Evolutionary conservation across 2,329 filamentous ascomycete species (phyloP), one percentile per base, ranked within the genome.

Genomic region (Colletotrichum sp.): DNA sequence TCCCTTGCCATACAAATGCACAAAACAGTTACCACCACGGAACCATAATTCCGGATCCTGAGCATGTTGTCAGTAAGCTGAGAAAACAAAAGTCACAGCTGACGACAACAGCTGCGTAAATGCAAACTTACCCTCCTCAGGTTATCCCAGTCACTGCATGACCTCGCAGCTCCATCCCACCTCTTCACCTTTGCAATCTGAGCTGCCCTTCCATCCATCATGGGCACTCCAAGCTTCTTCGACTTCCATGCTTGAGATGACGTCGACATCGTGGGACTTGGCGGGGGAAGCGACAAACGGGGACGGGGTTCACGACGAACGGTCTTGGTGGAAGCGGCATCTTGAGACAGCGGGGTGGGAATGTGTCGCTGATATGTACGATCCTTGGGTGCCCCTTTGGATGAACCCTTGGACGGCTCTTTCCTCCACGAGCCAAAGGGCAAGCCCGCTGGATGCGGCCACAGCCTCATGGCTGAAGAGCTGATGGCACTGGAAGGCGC

Each of bases 21-120:
- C 88, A 18, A 92, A 87, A 79, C 94, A 96, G 81, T 95, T 92
- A 16, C 93, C 94, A 77, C 92, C 85, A 13, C 89, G 87, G 76
- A 89, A 88, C 93, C 93, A 96, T 4, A 96, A 86, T 78, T 95
- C 94, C 4, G 90, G 87, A 79, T 96, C 94, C 94, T 96, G 75
- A 13, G 7, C 16, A 26, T 26, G 2, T 26, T 26, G 9, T 30
- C 2, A 24, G n/a, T 1, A 60, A 34, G 49, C 30, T 13, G 49
- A n/a, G 15, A 16, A 24, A 18, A 7, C 7, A 24, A 26, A 8
- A 24, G 18, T 21, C 9, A 9, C 16, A 10, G 18, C 12, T 26
- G 13, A 10, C 9, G 21, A 16, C 2, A 24, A 4, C n/a, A 16
- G 44, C 52, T 6, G 5, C 5, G 13, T 6, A 8, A 8, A 21